Evolutionary conservation across 2,329 filamentous ascomycete genomes (phyloP), one percentile per base, ranked within the genome.

Genomic region (Exophiala calicioides): DNA sequence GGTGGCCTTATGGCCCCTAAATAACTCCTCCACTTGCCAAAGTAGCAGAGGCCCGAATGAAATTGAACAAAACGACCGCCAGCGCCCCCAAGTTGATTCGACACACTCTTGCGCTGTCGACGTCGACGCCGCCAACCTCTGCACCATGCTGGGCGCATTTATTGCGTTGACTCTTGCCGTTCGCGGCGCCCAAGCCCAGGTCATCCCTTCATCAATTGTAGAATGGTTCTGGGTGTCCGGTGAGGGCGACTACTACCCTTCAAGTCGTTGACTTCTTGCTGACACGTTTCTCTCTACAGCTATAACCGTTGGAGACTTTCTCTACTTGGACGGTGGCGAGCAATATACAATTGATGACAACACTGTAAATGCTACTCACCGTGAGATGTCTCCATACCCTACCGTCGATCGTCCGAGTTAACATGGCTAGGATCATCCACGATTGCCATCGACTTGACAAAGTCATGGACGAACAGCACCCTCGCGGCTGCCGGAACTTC

Each of bases 391-490:
- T 9, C 16, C 13, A 7, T 9, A 3, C 15, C 23, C 20, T 10
- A 8, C 33, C 21, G 18, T 6, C 8, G 10, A 12, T 15, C 15
- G 13, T 16, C 5, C 16, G 7, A 20, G 4, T 34, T 52, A 18
- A 47, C 29, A 31, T 8, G 12, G 12, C 5, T 23, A 53, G 51
- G 20, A 29, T 18, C n/a, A 15, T n/a, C 34, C n/a, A 52, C 47
- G n/a, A 12, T 47, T 12, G 26, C 31, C 12, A 40, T 54, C 20
- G 47, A 50, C 31, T 30, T 54, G n/a, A 44, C 35, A 7, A 38
- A 44, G 12, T 54, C 51, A 3, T 54, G 47, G 47, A 54, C 47
- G 9, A 54, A 54, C 35, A 26, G 38, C 12, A 44, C 51, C 18
- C 24, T 54, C 9, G 13, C 12, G 2, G 31, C 40, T 4, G 34